Percentiles rank a stretch among this genome's conserved stretches.
Evolutionary conservation across 2,329 filamentous ascomycete genomes (phyloP).

Genomic region (Celoporthe dispersa): DNA sequence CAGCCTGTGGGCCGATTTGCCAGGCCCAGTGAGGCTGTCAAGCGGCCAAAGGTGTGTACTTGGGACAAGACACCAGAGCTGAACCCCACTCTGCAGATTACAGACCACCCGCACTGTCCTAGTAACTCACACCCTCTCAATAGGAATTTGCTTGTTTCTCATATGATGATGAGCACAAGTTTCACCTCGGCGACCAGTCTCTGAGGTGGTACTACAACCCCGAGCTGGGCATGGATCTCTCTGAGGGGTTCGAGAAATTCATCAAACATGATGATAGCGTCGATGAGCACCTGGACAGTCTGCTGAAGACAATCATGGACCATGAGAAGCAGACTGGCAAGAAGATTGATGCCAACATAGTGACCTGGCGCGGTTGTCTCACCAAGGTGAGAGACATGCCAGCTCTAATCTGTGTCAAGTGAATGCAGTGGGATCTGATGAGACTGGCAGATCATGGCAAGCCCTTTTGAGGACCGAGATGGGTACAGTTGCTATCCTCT

Average conservation of each 20-base stretch:
- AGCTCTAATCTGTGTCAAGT: background rate
- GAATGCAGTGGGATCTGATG: conserved; percentile 11
- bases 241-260: conserved; percentile 80
- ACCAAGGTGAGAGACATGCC: conserved; percentile 76
- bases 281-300: conserved; percentile 87
- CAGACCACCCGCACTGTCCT: background rate
- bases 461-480: conserved; percentile 81
- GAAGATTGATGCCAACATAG: conserved; percentile 74
- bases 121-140: background rate
- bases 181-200: conserved; percentile 76
- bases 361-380: conserved; percentile 99
- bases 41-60: conserved; percentile 68
- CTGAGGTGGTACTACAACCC: conserved; percentile 89
- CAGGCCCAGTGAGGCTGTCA: conserved; percentile 71
- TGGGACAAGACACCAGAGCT: background rate
- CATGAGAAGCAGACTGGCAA: conserved; percentile 71
- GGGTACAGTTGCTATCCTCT: conserved; percentile 54
- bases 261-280: conserved; percentile 77
- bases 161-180: conserved; percentile 82
- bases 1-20: conserved; percentile 72
- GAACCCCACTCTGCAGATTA: no score
- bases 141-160: conserved; percentile 94
- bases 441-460: conserved; percentile 73
- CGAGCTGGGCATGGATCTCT: conserved; percentile 71
- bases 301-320: conserved; percentile 75